Conservation (phyloP, 371 early-diverging fungal genomes). For the Mucor circinelloides region DNA sequence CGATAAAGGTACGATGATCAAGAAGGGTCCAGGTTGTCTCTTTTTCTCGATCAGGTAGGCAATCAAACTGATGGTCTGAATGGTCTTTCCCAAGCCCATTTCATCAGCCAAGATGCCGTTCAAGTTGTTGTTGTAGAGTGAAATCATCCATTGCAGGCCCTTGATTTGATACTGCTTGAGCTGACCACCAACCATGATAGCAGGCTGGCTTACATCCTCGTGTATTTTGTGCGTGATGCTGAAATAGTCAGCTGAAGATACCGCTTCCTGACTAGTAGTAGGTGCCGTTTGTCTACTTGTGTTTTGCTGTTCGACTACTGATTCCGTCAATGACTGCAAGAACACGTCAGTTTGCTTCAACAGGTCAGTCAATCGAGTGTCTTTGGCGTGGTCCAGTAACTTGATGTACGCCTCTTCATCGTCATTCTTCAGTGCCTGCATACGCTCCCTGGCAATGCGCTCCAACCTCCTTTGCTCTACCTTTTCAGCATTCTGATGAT, state of each 20-base stretch:
- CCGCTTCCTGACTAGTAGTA: too few species aligned
- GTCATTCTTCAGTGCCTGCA: conserved; percentile 91
- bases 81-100: conserved; percentile 97
- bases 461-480: conserved; percentile 88
- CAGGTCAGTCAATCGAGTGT: conserved; percentile 94
- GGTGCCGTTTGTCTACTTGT: conserved; percentile 34
- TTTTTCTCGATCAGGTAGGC: conserved; percentile 93
- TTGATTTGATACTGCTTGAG: conserved; percentile 98
- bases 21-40: conserved; percentile 88
- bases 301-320: conserved; percentile 75
- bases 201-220: conserved; percentile 83
- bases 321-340: conserved; percentile 76
- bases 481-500: conserved; percentile 85
- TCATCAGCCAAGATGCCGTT: conserved; percentile 99
- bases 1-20: conserved; percentile 93
- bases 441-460: conserved; percentile 89
- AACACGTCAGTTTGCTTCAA: conserved; percentile 89
- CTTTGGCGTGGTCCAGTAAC: conserved; percentile 93
- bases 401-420: conserved; percentile 97
- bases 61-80: conserved; percentile 98
- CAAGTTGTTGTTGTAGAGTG: conserved; percentile 93
- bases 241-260: conserved; percentile 68
- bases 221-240: conserved; percentile 82
- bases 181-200: conserved; percentile 84
- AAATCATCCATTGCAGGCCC: conserved; percentile 98